Conservation (phyloP, 208 protist genomes). For the Herpetomonas tarakana region DNA sequence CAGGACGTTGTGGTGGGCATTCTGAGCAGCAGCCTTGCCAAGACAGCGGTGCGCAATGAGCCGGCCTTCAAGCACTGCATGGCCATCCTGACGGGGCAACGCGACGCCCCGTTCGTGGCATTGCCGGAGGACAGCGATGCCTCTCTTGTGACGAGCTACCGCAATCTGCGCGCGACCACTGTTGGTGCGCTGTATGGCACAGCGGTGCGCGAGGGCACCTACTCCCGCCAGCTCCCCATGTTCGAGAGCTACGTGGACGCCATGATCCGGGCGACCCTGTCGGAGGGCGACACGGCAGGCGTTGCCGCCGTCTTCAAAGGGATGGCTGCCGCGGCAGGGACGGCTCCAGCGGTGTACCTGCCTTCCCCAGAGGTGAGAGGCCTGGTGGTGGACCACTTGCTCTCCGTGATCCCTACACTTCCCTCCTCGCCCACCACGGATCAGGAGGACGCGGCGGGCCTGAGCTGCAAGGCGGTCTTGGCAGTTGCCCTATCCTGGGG, state of each 20-base stretch:
- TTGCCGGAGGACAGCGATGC: constrained; percentile 16
- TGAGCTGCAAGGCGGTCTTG: constrained; percentile 15
- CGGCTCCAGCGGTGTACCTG: too few species aligned
- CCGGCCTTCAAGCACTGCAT: constrained; percentile 45
- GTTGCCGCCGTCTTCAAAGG: background rate
- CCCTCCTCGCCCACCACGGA: background rate
- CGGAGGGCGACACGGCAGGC: constrained; percentile 1
- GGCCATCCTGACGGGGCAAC: constrained; percentile 27
- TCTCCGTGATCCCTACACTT: background rate
- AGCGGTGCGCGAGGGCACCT: background rate
- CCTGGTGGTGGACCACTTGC: background rate
- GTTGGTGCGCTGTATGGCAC: constrained; percentile 34
- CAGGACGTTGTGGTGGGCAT: constrained; percentile 13
- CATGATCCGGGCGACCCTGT: constrained; percentile 5
- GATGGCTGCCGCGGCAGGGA: background rate
- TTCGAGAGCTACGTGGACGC: constrained; percentile 9
- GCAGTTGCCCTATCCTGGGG: constrained; percentile 28
- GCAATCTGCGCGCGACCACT: constrained; percentile 30
- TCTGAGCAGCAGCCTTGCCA: constrained; percentile 42
- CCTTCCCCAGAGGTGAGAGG: background rate
- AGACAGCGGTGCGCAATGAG: constrained; percentile 39
- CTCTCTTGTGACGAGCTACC: constrained; percentile 24
- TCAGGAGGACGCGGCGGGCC: constrained; percentile 3
- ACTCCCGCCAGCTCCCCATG: constrained; percentile 9
- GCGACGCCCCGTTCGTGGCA: constrained; percentile 25